These are phyloP conservation scores for Pythium coloratum DNA, from an alignment of 352 stramenopile genomes.

Conservation along the genomic window DNA sequence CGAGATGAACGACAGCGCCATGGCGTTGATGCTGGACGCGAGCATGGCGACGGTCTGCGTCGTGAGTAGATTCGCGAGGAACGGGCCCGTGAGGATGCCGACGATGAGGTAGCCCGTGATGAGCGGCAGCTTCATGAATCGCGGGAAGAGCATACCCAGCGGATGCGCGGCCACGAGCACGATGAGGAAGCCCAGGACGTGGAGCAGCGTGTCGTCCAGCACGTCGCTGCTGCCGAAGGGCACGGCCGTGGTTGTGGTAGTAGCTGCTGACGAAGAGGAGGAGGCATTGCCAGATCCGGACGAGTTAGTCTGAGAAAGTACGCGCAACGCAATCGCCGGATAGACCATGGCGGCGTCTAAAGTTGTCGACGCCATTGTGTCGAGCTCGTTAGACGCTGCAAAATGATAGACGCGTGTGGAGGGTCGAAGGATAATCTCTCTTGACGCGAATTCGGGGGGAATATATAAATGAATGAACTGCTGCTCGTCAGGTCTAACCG, in stretches of 20 bases:
- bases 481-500: no score
- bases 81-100: conserved; percentile 55
- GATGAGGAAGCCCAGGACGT: conserved; percentile 52
- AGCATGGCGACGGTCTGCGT: conserved; percentile 42
- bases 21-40: conserved; percentile 50
- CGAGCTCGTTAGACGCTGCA: not conserved
- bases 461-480: no score
- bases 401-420: not conserved
- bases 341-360: not conserved
- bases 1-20: conserved; percentile 75
- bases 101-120: conserved; percentile 70
- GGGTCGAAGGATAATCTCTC: not conserved
- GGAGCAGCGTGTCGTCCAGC: conserved; percentile 45
- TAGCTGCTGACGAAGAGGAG: not conserved
- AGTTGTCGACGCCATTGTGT: not conserved
- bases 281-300: not conserved
- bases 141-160: conserved; percentile 58
- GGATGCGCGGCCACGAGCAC: conserved; percentile 58
- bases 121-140: conserved; percentile 53
- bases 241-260: conserved; percentile 16
- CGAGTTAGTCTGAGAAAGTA: conserved; percentile 6
- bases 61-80: conserved; percentile 50
- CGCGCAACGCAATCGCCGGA: not conserved
- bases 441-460: not conserved
- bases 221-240: conserved; percentile 46